Evolutionary conservation across 441 rosid species (phyloP).

Genomic region (Mallotus repandus): DNA sequence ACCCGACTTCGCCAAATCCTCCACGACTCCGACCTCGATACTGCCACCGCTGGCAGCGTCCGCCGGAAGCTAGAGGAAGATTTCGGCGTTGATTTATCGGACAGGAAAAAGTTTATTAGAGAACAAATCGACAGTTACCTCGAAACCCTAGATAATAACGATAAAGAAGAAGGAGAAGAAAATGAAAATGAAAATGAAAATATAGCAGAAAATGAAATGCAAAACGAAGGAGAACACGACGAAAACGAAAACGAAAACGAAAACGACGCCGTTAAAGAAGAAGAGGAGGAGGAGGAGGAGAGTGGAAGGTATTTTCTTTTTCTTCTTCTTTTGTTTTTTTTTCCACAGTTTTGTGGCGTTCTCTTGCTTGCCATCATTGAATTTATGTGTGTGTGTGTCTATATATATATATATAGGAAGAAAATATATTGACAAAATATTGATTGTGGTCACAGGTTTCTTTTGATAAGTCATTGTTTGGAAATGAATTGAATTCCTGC

Average conservation of each 20-base stretch:
- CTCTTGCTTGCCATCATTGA: background rate
- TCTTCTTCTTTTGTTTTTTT: background rate
- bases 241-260: slow-evolving; percentile 11
- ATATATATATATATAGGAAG: no score
- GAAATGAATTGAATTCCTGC: no score
- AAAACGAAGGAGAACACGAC: slow-evolving; percentile 2
- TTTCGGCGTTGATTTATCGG: slow-evolving; percentile 57
- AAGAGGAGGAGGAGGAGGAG: background rate
- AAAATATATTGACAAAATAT: no score
- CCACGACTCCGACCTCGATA: slow-evolving; percentile 61
- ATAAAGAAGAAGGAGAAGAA: background rate
- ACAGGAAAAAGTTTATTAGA: slow-evolving; percentile 51
- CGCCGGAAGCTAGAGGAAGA: slow-evolving; percentile 66
- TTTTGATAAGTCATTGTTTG: no score
- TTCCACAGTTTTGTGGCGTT: background rate
- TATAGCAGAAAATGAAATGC: slow-evolving; percentile 3
- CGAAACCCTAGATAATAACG: slow-evolving; percentile 27
- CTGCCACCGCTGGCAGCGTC: slow-evolving; percentile 61
- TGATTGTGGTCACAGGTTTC: no score
- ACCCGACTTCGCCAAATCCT: slow-evolving; percentile 65
- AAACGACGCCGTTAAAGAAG: no score
- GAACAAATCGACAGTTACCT: slow-evolving; percentile 66
- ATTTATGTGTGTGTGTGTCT: no score
- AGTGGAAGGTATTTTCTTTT: slow-evolving; percentile 11
- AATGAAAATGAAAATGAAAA: background rate